Conservation (phyloP, 2,329 filamentous ascomycete species). For the Fusarium sp. region DNA sequence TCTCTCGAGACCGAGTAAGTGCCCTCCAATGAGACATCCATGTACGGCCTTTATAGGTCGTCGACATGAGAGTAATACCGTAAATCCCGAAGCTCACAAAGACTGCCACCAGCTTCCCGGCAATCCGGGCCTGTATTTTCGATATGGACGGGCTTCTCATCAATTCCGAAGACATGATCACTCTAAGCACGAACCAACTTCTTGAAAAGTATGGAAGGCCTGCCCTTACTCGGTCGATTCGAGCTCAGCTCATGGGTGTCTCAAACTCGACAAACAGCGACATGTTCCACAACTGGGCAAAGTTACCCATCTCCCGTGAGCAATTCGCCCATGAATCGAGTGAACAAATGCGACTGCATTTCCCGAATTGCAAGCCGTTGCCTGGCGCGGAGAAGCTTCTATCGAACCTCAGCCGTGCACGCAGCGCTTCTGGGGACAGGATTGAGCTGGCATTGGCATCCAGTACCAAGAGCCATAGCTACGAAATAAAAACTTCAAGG, state of each 20-base stretch:
- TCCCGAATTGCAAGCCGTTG: conserved; percentile 63
- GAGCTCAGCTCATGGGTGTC: conserved; percentile 76
- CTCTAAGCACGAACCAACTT: conserved; percentile 70
- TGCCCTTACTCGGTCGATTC: conserved; percentile 72
- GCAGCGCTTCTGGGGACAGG: conserved; percentile 39
- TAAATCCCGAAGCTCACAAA: conserved; percentile 2
- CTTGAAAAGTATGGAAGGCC: conserved; percentile 69
- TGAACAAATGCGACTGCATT: conserved; percentile 45
- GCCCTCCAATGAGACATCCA: background rate
- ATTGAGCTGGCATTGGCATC: conserved; percentile 75
- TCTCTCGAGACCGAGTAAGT: background rate
- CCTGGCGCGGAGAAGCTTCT: conserved; percentile 72
- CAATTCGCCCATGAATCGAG: conserved; percentile 49
- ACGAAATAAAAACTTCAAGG: conserved; percentile 67
- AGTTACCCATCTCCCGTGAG: conserved; percentile 70
- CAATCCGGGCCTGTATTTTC: conserved; percentile 73
- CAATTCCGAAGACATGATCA: conserved; percentile 78
- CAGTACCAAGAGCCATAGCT: conserved; percentile 69
- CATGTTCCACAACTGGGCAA: conserved; percentile 75
- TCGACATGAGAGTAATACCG: background rate
- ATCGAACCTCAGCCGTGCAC: conserved; percentile 52
- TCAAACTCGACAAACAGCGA: conserved; percentile 61
- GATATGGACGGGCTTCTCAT: conserved; percentile 81
- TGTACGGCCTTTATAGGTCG: background rate
- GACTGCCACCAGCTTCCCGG: conserved; percentile 6